Conservation (phyloP, 2,329 filamentous ascomycete genomes). For the Verticillium dahliae region DNA sequence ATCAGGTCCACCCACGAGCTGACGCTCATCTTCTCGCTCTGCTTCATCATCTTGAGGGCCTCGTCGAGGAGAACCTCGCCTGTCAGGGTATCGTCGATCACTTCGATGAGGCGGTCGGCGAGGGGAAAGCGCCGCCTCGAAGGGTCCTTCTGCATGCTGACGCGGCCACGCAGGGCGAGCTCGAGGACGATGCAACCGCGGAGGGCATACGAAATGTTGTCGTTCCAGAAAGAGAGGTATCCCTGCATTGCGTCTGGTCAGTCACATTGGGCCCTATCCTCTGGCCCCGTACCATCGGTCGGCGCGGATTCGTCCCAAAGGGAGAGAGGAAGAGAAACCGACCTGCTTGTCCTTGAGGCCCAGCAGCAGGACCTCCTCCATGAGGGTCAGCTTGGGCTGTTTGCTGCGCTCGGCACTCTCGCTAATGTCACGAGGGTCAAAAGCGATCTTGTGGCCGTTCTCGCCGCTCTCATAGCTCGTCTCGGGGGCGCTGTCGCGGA, state of each 20-base stretch:
- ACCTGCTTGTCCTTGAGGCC: constrained; percentile 99
- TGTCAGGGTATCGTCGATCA: constrained; percentile 92
- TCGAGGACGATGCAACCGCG: constrained; percentile 98
- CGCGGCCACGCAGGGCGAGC: constrained; percentile 87
- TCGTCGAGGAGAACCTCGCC: constrained; percentile 97
- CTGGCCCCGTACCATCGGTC: background rate
- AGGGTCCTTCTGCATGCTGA: constrained; percentile 98
- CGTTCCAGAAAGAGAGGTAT: constrained; percentile 99
- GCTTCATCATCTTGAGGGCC: constrained; percentile 99
- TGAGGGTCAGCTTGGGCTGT: constrained; percentile 95
- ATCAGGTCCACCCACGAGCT: constrained; percentile 98
- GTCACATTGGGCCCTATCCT: background rate
- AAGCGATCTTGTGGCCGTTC: constrained; percentile 98
- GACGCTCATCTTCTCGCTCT: constrained; percentile 99
- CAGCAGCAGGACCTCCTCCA: constrained; percentile 95
- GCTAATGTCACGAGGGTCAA: constrained; percentile 93
- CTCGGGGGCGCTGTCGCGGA: constrained; percentile 51
- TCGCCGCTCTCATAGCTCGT: constrained; percentile 89
- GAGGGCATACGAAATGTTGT: constrained; percentile 98
- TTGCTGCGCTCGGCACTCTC: constrained; percentile 95
- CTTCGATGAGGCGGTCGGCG: constrained; percentile 90
- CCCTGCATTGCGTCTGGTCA: constrained; percentile 49
- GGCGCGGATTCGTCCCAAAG: background rate
- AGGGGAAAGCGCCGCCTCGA: constrained; percentile 86
- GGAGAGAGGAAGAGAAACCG: constrained; percentile 14